Evolutionary conservation across 2,329 filamentous ascomycete species (phyloP).

Genomic region (Chaetomiaceae sp.): DNA sequence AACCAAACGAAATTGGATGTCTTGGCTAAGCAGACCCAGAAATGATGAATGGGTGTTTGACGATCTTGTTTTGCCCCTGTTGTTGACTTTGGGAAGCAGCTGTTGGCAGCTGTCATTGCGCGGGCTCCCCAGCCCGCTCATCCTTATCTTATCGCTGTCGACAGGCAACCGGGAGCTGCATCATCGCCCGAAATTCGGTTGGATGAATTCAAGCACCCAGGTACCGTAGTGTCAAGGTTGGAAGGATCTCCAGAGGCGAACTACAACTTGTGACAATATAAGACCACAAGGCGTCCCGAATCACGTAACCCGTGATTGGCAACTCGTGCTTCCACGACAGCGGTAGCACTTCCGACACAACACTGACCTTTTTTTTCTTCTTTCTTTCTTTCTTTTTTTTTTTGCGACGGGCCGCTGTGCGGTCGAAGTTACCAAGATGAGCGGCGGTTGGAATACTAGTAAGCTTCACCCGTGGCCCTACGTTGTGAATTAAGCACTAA

Average conservation of each 20-base stretch:
- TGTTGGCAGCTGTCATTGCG: not conserved
- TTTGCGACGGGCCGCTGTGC: not conserved
- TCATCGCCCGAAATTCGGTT: constrained; percentile 10
- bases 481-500: constrained; percentile 18
- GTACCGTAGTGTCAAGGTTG: too few species aligned
- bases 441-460: constrained; percentile 85
- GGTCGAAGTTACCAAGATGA: constrained; percentile 27
- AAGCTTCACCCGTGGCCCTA: constrained; percentile 28
- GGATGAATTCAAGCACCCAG: not conserved
- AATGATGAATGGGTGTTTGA: too few species aligned
- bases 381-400: too few species aligned
- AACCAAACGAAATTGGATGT: too few species aligned
- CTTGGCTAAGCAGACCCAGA: too few species aligned
- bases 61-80: not conserved
- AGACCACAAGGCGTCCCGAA: too few species aligned
- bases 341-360: too few species aligned
- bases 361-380: too few species aligned
- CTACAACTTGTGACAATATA: too few species aligned
- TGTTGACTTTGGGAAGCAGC: not conserved
- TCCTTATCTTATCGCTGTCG: constrained; percentile 17
- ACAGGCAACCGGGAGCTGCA: constrained; percentile 10
- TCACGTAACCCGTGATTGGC: too few species aligned
- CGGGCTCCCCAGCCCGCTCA: not conserved
- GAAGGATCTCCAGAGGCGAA: too few species aligned
- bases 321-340: too few species aligned